phyloP scores from a whole-genome alignment of 2,329 filamentous ascomycete species.

The Trichocomaceae sp. region DNA sequence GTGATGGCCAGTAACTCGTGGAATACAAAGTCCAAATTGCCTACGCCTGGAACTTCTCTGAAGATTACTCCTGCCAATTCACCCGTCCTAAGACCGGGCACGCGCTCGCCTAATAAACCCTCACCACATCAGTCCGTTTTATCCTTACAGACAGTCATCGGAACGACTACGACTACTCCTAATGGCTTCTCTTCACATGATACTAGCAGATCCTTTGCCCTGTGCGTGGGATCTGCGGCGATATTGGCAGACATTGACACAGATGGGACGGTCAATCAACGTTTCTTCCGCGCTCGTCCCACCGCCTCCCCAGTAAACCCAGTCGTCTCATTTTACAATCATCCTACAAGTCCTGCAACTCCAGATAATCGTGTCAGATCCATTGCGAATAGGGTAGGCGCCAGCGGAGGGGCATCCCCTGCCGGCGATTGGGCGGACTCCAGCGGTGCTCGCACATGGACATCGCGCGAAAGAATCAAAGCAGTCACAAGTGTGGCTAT shows the following conservation, averaged over 20 bases:
- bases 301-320: constrained; percentile 60
- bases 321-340: constrained; percentile 47
- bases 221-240: constrained; percentile 88
- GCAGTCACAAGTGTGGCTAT: constrained; percentile 85
- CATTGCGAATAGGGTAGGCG: constrained; percentile 46
- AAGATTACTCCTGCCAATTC: constrained; percentile 72
- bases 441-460: constrained; percentile 65
- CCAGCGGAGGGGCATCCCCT: constrained; percentile 43
- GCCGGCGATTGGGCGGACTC: constrained; percentile 52
- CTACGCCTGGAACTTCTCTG: constrained; percentile 36
- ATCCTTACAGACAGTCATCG: constrained; percentile 76
- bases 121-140: constrained; percentile 45
- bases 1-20: constrained; percentile 33
- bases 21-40: constrained; percentile 31
- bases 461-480: constrained; percentile 86
- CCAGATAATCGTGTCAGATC: constrained; percentile 53
- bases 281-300: constrained; percentile 84
- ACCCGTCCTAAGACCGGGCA: constrained; percentile 57
- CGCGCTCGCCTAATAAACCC: constrained; percentile 56
- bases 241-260: constrained; percentile 76
- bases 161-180: constrained; percentile 77
- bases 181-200: constrained; percentile 79
- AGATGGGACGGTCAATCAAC: constrained; percentile 59
- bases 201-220: constrained; percentile 67
- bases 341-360: constrained; percentile 52